Evolutionary conservation across 139 green algal species (phyloP).

Genomic region (Zygnema cylindricum): DNA sequence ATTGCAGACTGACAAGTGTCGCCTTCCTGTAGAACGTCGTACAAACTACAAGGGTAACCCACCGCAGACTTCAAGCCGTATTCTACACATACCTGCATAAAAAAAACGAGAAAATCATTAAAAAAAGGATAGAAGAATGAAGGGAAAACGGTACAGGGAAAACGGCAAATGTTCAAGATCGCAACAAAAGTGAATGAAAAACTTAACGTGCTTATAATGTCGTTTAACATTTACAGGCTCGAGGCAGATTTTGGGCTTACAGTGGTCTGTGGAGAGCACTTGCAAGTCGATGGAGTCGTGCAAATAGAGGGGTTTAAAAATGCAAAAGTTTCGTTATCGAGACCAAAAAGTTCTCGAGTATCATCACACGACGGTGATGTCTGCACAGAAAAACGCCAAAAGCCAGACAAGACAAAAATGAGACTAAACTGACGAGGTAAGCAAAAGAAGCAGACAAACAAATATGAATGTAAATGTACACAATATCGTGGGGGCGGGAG

Average conservation of each 20-base stretch:
- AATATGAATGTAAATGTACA: too few relatives aligned
- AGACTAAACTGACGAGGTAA: not conserved
- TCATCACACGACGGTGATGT: not conserved
- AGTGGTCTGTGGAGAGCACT: not conserved
- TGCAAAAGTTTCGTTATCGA: not conserved
- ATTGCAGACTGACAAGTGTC: not conserved
- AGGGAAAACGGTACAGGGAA: too few relatives aligned
- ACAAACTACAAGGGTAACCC: not conserved
- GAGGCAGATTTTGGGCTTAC: not conserved
- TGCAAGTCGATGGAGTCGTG: not conserved
- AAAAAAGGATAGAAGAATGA: not conserved
- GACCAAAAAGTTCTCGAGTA: not conserved
- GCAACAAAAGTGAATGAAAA: not conserved
- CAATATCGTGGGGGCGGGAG: too few relatives aligned
- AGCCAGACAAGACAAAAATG: not conserved
- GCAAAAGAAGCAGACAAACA: not conserved
- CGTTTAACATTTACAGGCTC: not conserved
- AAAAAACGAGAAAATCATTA: not conserved
- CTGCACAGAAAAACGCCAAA: not conserved
- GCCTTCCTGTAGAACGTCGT: not conserved
- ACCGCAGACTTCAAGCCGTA: not conserved
- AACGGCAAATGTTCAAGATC: not conserved
- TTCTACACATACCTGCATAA: not conserved
- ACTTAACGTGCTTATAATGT: not conserved
- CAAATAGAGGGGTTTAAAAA: not conserved